These are phyloP conservation scores for Paecilomyces formosus DNA, from an alignment of 2,329 filamentous ascomycete genomes.

Conservation along the genomic window DNA sequence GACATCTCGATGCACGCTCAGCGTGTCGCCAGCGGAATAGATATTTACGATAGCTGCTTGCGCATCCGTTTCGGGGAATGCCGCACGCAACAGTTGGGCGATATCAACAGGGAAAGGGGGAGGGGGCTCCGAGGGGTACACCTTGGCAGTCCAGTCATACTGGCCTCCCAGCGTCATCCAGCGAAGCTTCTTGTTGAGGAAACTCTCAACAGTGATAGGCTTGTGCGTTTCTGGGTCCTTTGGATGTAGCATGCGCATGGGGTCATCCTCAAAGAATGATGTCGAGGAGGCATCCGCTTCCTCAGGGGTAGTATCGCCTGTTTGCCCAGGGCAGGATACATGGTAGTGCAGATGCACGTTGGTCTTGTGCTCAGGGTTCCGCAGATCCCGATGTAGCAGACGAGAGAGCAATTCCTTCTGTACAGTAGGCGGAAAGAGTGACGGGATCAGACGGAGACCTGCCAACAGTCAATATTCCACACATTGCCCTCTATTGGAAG, in stretches of 20 bases:
- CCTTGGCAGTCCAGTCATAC: constrained; percentile 88
- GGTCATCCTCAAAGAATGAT: constrained; percentile 50
- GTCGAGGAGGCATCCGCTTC: neutral
- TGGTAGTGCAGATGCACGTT: constrained; percentile 83
- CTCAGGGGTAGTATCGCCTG: neutral
- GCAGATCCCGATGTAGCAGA: constrained; percentile 71
- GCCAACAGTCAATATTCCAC: constrained; percentile 11
- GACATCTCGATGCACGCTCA: constrained; percentile 90
- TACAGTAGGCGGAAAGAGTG: constrained; percentile 59
- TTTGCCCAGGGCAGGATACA: constrained; percentile 51
- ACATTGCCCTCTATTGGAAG: too few relatives aligned
- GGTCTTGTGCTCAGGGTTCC: constrained; percentile 67
- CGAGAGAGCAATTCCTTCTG: constrained; percentile 65
- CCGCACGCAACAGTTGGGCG: constrained; percentile 54
- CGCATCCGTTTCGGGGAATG: constrained; percentile 71
- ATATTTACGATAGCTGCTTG: constrained; percentile 93
- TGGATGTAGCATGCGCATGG: constrained; percentile 39
- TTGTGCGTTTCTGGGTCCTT: constrained; percentile 69
- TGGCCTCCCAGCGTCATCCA: constrained; percentile 95
- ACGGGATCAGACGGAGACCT: constrained; percentile 76
- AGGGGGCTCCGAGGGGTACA: constrained; percentile 63
- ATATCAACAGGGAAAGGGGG: constrained; percentile 71
- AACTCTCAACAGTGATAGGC: constrained; percentile 59
- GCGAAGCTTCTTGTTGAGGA: constrained; percentile 72
- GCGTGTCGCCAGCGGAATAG: constrained; percentile 81